These are phyloP conservation scores for Camellia oleifera DNA, from an alignment of 179 eudicot species.

Conservation along the genomic window DNA sequence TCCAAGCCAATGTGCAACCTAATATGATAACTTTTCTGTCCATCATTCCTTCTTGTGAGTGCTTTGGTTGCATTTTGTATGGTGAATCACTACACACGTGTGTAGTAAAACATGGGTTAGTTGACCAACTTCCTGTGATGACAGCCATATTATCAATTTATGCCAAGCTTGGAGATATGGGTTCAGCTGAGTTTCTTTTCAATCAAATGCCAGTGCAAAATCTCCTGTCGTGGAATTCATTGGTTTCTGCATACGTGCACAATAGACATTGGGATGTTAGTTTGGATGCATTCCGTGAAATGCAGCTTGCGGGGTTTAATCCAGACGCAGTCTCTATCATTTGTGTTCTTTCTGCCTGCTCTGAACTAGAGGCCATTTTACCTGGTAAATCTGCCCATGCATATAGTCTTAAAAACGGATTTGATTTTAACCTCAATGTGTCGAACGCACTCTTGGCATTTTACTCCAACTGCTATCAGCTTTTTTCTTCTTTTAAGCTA, in stretches of 20 bases:
- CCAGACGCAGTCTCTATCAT: conserved; percentile 51
- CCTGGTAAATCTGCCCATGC: conserved; percentile 73
- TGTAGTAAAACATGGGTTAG: conserved; percentile 46
- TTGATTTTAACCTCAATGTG: conserved; percentile 38
- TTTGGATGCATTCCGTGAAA: conserved; percentile 40
- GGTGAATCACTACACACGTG: conserved; percentile 56
- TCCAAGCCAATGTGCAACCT: conserved; percentile 33
- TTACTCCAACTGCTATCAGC: conserved; percentile 44
- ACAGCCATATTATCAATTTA: conserved; percentile 65
- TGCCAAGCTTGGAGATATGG: conserved; percentile 48
- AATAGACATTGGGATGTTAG: conserved; percentile 34
- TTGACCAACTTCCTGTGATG: conserved; percentile 37
- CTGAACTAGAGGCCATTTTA: conserved; percentile 32
- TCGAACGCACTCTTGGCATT: conserved; percentile 55
- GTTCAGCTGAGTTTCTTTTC: conserved; percentile 47
- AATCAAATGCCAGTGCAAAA: conserved; percentile 33
- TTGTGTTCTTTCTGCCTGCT: conserved; percentile 57
- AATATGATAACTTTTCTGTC: conserved; percentile 52
- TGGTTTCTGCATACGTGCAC: conserved; percentile 53
- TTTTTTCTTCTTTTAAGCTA: conserved; percentile 33
- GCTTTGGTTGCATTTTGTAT: conserved; percentile 26
- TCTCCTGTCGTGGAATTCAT: conserved; percentile 62
- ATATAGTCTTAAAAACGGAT: conserved; percentile 42
- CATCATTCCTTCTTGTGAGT: conserved; percentile 51
- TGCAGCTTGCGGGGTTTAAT: conserved; percentile 46